Base-by-base conservation (phyloP, 768 basidiomycete genomes). In the Trametes sanguinea region DNA sequence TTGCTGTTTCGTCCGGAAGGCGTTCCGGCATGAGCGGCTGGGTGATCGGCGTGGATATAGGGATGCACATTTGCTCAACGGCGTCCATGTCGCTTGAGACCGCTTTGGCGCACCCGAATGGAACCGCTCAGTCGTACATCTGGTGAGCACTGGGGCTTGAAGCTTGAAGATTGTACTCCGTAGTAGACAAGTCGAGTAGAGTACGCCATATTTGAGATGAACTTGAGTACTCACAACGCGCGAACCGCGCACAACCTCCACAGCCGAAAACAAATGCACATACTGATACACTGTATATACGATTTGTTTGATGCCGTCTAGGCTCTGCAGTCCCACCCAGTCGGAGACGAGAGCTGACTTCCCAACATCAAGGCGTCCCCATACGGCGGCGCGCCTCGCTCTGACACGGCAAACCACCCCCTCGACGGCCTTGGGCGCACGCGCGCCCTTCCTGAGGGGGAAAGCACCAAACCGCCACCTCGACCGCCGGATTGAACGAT, bases 331-430 rank as follows among this genome's bases (percentile, higher is more conserved):
- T 55, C 66, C 67, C 65, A 59, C 16, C 37, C 16, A 57, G 32
- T 50, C 30, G 10, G 54, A 59, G 61, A 61, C 48, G 64, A 58
- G 68, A 66, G 69, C 65, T 69, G 70, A 66, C 72, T 70, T 58
- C 60, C 65, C 68, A 56, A 60, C 69, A 57, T 60, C 51, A 58
- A 46, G 60, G 51, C 61, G 57, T 54, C 60, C 50, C 59, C 62
- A 57, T 58, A 58, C 60, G 57, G 58, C 51, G 54, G 51, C 59
- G 57, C 59, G 60, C 60, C 62, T 70, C 48, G 33, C 57, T 71
- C 62, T 70, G 58, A 67, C 70, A 68, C 69, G 70, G 57, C 66
- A 73, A 73, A 73, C 70, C 72, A 73, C 70, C 72, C 69, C 72
- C 67, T 69, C 70, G 48, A 56, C 64, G 67, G 57, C 72, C 70